Percentiles rank a stretch among this genome's conserved stretches.
These are phyloP conservation scores for Vaccinium vitisidaea DNA, from an alignment of 148 eudicot species.

Conservation along the genomic window DNA sequence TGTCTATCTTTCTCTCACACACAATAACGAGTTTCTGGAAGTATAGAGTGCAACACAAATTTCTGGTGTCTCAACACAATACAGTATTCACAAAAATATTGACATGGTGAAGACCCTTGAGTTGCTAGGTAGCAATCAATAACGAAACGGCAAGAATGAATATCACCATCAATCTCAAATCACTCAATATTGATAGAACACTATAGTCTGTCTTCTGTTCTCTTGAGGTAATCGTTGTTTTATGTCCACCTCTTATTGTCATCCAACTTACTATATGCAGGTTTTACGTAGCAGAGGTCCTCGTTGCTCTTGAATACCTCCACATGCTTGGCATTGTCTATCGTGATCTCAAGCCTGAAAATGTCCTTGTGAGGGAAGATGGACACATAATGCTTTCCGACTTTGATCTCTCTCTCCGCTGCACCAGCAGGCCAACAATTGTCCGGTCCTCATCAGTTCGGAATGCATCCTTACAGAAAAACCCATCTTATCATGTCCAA, in stretches of 20 bases:
- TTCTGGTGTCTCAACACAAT: no score
- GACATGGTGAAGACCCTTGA: no score
- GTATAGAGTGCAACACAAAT: no score
- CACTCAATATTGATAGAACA: neutral
- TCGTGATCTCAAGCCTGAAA: slow-evolving; percentile 95
- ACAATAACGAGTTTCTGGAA: no score
- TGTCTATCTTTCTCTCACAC: no score
- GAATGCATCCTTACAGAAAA: slow-evolving; percentile 39
- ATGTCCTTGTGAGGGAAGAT: slow-evolving; percentile 88
- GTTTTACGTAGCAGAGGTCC: slow-evolving; percentile 91
- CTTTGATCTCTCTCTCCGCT: slow-evolving; percentile 91
- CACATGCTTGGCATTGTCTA: slow-evolving; percentile 97
- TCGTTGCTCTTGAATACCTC: slow-evolving; percentile 89
- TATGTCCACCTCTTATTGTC: neutral
- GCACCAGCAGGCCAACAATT: slow-evolving; percentile 79
- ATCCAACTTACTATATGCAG: slow-evolving; percentile 32
- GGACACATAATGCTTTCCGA: slow-evolving; percentile 97
- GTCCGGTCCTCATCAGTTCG: slow-evolving; percentile 61
- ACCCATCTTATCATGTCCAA: slow-evolving; percentile 57
- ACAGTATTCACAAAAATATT: no score
- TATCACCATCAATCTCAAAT: no score
- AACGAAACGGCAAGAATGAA: no score
- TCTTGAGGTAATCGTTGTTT: neutral
- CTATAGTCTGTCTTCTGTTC: neutral
- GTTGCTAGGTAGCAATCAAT: no score